A percentile compares a stretch with the other conserved stretches of the same genome.
These are phyloP conservation scores for Candida sanyiensis DNA, from an alignment of 805 yeast species.

Conservation along the genomic window DNA sequence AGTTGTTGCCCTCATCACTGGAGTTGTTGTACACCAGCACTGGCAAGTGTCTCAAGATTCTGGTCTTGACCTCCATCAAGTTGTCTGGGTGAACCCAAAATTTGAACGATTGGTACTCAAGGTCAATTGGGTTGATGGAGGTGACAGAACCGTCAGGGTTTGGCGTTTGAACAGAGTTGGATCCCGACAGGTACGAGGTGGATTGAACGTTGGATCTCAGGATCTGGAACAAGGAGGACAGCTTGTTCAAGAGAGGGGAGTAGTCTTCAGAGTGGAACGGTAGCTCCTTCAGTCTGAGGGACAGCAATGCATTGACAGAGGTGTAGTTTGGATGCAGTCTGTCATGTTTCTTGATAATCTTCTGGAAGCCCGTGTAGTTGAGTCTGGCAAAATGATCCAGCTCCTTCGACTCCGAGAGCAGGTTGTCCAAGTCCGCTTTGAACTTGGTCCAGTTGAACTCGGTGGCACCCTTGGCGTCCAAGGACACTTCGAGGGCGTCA, in stretches of 20 bases:
- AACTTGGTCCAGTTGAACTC: constrained; percentile 54
- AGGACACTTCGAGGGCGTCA: constrained; percentile 54
- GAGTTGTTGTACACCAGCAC: constrained; percentile 63
- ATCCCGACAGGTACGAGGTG: constrained; percentile 24
- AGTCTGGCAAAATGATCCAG: constrained; percentile 85
- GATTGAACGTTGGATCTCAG: constrained; percentile 62
- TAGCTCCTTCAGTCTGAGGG: constrained; percentile 77
- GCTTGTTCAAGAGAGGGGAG: constrained; percentile 80
- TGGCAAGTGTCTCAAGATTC: constrained; percentile 87
- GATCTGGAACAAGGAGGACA: constrained; percentile 74
- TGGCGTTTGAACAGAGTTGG: constrained; percentile 23
- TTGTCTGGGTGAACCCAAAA: constrained; percentile 98
- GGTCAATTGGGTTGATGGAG: constrained; percentile 17
- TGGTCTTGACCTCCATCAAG: constrained; percentile 95
- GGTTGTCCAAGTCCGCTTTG: constrained; percentile 65
- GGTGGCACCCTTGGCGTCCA: constrained; percentile 36
- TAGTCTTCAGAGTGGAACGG: constrained; percentile 96
- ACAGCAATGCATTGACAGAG: constrained; percentile 84
- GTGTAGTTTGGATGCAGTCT: constrained; percentile 74
- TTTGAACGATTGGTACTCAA: constrained; percentile 58
- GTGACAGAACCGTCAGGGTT: constrained; percentile 23
- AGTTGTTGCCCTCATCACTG: constrained; percentile 36
- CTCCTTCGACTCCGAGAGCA: constrained; percentile 71
- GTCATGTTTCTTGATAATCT: constrained; percentile 95
- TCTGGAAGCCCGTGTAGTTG: constrained; percentile 91